Conservation (phyloP, 2,329 filamentous ascomycete genomes). For the Ophiostoma tasmaniense region DNA sequence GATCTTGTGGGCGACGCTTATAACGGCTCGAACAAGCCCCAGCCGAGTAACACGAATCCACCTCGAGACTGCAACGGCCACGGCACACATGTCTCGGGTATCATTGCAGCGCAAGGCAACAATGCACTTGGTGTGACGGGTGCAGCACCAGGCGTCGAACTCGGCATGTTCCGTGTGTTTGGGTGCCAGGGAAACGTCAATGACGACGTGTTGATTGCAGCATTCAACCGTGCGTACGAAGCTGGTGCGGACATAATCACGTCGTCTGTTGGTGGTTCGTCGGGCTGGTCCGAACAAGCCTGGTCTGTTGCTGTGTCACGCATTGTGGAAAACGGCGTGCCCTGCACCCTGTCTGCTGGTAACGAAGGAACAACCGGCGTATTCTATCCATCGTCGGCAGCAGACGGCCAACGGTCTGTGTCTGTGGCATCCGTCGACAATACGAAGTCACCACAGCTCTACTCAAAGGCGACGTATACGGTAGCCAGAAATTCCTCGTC, state of each 20-base stretch:
- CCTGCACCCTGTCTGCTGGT: not conserved
- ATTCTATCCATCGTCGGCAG: not conserved
- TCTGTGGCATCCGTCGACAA: too few relatives aligned
- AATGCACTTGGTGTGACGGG: not conserved
- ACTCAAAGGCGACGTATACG: too few relatives aligned
- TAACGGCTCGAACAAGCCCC: conserved; percentile 39
- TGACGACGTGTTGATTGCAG: not conserved
- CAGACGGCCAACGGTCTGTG: not conserved
- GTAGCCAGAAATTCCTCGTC: too few relatives aligned
- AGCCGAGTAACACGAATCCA: too few relatives aligned
- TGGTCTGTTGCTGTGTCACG: not conserved
- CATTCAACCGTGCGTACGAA: not conserved
- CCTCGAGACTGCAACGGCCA: conserved; percentile 50
- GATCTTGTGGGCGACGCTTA: conserved; percentile 18
- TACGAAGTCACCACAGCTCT: too few relatives aligned
- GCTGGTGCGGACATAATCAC: not conserved
- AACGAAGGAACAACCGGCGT: not conserved
- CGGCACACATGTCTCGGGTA: not conserved
- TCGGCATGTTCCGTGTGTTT: not conserved
- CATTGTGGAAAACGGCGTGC: not conserved
- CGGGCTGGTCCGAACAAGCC: not conserved
- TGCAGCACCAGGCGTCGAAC: not conserved
- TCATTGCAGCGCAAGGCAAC: not conserved
- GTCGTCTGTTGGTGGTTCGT: not conserved
- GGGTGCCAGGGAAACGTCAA: not conserved